These are phyloP conservation scores for Phytophthora boehmeriae DNA, from an alignment of 352 stramenopile genomes.

Conservation along the genomic window DNA sequence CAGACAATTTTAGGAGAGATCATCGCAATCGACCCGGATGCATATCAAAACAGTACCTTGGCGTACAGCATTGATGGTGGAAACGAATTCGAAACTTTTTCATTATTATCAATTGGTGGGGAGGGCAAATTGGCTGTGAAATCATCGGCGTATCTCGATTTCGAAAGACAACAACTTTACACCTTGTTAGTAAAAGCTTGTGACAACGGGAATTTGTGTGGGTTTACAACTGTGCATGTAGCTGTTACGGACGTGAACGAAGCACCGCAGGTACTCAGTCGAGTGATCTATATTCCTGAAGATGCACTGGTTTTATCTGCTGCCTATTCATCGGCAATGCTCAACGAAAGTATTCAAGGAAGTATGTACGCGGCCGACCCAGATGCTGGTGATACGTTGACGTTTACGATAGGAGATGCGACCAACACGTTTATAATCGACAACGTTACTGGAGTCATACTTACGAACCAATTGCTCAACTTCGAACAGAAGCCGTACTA, in stretches of 20 bases:
- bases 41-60: slow-evolving; percentile 58
- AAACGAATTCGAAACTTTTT: slow-evolving; percentile 50
- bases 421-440: slow-evolving; percentile 26
- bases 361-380: slow-evolving; percentile 18
- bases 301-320: slow-evolving; percentile 18
- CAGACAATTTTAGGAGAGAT: slow-evolving; percentile 40
- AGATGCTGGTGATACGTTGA: slow-evolving; percentile 16
- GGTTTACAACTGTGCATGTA: slow-evolving; percentile 16
- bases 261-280: slow-evolving; percentile 1
- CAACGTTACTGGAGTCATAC: slow-evolving; percentile 9
- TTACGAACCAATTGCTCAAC: slow-evolving; percentile 13
- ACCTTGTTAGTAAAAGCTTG: slow-evolving; percentile 20
- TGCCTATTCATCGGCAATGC: slow-evolving; percentile 7
- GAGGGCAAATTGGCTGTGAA: slow-evolving; percentile 41
- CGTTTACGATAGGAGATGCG: slow-evolving; percentile 13
- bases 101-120: slow-evolving; percentile 40
- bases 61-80: slow-evolving; percentile 47
- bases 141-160: slow-evolving; percentile 42
- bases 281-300: slow-evolving; percentile 27
- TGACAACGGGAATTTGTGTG: slow-evolving; percentile 15
- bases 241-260: slow-evolving; percentile 25
- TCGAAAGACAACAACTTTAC: slow-evolving; percentile 39
- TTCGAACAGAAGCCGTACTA: slow-evolving; percentile 23
- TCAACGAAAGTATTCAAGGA: slow-evolving; percentile 17
- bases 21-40: slow-evolving; percentile 43